Evolutionary conservation across 2,329 filamentous ascomycete genomes (phyloP).

Genomic region (Hypomyces perniciosus): DNA sequence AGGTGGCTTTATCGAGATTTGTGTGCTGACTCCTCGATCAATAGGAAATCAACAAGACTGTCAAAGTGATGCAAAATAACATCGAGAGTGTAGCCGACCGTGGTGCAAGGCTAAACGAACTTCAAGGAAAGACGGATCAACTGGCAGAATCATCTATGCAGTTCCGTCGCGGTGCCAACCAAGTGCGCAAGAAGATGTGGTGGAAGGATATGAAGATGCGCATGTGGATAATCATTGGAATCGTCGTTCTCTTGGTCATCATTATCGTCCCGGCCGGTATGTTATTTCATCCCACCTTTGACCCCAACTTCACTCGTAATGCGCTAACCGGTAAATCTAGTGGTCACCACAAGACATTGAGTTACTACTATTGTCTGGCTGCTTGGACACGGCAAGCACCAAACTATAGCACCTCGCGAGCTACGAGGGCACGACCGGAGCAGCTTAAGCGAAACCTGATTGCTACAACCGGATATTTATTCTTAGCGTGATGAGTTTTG

Average conservation of each 20-base stretch:
- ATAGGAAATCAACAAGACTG: constrained; percentile 96
- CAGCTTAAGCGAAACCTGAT: constrained; percentile 1
- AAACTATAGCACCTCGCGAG: constrained; percentile 3
- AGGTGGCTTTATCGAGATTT: too few relatives aligned
- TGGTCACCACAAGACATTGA: too few relatives aligned
- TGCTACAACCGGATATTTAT: constrained; percentile 21
- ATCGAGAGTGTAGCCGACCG: constrained; percentile 95
- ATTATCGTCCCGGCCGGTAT: constrained; percentile 91
- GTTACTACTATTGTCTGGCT: too few relatives aligned
- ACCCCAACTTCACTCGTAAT: too few relatives aligned
- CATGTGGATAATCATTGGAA: constrained; percentile 86
- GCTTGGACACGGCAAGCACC: too few relatives aligned
- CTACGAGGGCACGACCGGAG: constrained; percentile 1
- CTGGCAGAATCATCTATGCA: constrained; percentile 87
- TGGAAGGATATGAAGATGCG: constrained; percentile 99
- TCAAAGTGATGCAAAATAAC: constrained; percentile 93
- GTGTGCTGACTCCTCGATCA: background rate
- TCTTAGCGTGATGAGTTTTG: constrained; percentile 33
- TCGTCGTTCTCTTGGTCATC: constrained; percentile 85
- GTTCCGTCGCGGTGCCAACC: constrained; percentile 93
- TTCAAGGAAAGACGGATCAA: constrained; percentile 94
- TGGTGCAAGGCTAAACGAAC: constrained; percentile 78
- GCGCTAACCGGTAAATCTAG: too few relatives aligned
- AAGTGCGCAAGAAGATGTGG: constrained; percentile 98
- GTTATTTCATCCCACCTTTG: constrained; percentile 9